Percentiles rank a stretch among this genome's conserved stretches.
Evolutionary conservation across 208 protist species (phyloP).

Genomic region (Trichomonas gallinae): DNA sequence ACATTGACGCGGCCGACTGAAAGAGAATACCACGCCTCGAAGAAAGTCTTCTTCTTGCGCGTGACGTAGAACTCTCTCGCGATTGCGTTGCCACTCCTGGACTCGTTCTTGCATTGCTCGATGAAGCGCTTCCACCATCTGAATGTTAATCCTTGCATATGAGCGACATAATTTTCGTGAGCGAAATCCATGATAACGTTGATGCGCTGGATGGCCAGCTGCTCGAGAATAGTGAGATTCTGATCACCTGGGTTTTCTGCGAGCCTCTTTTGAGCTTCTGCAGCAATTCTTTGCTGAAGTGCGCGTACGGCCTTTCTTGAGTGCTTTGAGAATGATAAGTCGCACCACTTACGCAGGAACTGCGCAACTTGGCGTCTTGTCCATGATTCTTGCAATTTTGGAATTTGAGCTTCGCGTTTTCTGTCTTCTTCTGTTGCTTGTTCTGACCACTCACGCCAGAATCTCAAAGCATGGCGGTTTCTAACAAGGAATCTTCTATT

Average conservation of each 20-base stretch:
- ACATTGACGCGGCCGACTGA: neutral
- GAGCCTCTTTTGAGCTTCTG: neutral
- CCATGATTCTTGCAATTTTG: neutral
- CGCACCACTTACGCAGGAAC: neutral
- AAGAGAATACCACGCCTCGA: neutral
- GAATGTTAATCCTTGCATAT: neutral
- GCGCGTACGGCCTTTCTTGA: neutral
- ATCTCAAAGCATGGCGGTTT: neutral
- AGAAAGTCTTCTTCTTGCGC: neutral
- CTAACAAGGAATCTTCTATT: neutral
- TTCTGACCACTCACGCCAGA: neutral
- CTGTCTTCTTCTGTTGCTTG: neutral
- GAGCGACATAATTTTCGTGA: neutral
- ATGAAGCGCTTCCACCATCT: neutral
- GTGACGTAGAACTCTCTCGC: neutral
- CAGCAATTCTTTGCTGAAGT: neutral
- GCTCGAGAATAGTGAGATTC: neutral
- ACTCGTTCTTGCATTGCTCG: neutral
- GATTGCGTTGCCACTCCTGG: neutral
- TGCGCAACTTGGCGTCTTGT: too few relatives aligned
- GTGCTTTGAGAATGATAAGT: neutral
- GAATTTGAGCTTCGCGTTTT: neutral
- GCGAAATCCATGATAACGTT: neutral
- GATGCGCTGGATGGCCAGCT: neutral
- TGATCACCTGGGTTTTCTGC: neutral